Evolutionary conservation across 371 early-diverging fungal species (phyloP).

Genomic region (Circinella umbellata): DNA sequence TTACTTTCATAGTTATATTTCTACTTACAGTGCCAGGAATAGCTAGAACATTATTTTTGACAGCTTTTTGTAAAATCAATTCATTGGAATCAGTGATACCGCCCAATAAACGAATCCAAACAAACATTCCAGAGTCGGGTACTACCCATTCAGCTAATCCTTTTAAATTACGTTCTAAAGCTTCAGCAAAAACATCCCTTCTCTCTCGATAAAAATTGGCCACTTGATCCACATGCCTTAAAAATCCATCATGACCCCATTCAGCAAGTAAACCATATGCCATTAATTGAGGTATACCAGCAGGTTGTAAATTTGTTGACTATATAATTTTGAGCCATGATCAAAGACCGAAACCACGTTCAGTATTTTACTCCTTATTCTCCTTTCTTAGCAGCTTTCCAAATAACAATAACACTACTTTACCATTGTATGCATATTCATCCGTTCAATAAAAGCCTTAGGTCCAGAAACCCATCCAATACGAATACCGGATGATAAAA

Average conservation of each 20-base stretch:
- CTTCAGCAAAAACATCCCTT: constrained; percentile 61
- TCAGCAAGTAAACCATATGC: constrained; percentile 57
- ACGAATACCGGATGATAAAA: constrained; percentile 78
- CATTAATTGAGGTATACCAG: constrained; percentile 74
- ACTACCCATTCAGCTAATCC: constrained; percentile 72
- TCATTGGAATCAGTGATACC: constrained; percentile 68
- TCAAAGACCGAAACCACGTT: too few relatives aligned
- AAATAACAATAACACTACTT: too few relatives aligned
- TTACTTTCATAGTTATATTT: too few relatives aligned
- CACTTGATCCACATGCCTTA: constrained; percentile 64
- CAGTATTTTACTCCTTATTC: too few relatives aligned
- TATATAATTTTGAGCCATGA: not conserved
- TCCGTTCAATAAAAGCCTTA: constrained; percentile 63
- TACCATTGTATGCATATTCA: constrained; percentile 72
- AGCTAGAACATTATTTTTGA: constrained; percentile 72
- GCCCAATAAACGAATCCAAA: constrained; percentile 75
- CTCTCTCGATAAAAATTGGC: constrained; percentile 64
- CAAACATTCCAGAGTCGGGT: constrained; percentile 85
- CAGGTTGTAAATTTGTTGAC: constrained; percentile 75
- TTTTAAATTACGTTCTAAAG: constrained; percentile 58
- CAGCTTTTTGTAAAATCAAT: constrained; percentile 67
- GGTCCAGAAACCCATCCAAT: constrained; percentile 84
- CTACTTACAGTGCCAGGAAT: constrained; percentile 69
- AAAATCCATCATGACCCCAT: constrained; percentile 73
- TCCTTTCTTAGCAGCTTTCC: too few relatives aligned